Evolutionary conservation across 1,284 basidiomycete species (phyloP).

Genomic region (Quambalaria eucalypti): DNA sequence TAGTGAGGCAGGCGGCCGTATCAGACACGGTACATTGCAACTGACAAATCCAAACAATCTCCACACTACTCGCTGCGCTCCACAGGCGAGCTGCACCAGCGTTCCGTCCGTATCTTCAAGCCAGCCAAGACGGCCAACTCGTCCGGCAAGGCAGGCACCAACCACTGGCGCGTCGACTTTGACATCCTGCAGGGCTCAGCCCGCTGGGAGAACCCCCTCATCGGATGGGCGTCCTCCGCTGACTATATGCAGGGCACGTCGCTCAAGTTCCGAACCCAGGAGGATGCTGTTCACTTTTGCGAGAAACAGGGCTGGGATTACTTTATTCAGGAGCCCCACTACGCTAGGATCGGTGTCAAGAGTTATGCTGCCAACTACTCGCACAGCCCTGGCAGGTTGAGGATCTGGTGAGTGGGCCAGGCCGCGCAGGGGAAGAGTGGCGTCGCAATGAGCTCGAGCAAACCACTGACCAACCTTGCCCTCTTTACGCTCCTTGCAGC

Average conservation of each 20-base stretch:
- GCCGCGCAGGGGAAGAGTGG: too few species aligned
- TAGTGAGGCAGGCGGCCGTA: conserved; percentile 1
- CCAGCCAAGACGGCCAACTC: conserved; percentile 92
- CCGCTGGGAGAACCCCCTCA: conserved; percentile 97
- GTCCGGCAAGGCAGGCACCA: conserved; percentile 72
- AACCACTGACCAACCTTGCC: too few species aligned
- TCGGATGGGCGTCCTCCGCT: conserved; percentile 85
- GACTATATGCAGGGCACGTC: conserved; percentile 95
- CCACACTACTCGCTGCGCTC: neutral
- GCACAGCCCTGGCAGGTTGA: conserved; percentile 70
- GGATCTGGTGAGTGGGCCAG: conserved; percentile 52
- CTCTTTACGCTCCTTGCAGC: too few species aligned
- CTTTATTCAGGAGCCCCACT: conserved; percentile 48
- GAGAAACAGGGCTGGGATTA: conserved; percentile 48
- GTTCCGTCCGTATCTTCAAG: conserved; percentile 83
- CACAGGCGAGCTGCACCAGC: conserved; percentile 71
- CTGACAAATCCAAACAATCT: neutral
- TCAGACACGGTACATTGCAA: neutral
- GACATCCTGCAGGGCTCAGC: conserved; percentile 79
- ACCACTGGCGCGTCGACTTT: conserved; percentile 90
- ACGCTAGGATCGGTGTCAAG: conserved; percentile 55
- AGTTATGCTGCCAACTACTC: conserved; percentile 74
- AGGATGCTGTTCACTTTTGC: conserved; percentile 92
- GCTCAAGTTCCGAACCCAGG: conserved; percentile 75
- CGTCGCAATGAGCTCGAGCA: too few species aligned